Base-by-base conservation (phyloP, 164 flowering plant species). In the Berberis thunbergii region DNA sequence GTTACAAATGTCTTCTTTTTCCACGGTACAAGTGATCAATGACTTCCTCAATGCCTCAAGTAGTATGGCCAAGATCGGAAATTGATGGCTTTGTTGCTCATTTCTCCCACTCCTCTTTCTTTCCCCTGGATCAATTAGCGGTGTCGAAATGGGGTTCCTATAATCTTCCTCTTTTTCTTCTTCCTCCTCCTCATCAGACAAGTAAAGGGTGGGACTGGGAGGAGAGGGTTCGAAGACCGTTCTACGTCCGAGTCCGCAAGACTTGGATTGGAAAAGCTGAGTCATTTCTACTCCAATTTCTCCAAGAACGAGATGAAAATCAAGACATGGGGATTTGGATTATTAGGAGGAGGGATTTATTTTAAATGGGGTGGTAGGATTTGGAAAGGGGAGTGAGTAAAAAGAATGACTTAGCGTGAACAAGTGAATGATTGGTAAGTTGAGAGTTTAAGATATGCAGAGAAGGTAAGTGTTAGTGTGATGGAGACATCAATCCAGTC, bases 31-130 rank as follows among this genome's bases (percentile, higher is more conserved):
- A 1, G 91, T 86, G 40, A 86, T 77, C 75, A 91, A 64, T 11
- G 98, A 93, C 78, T 84, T 89, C 76, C 91, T 70, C 74, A 93
- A 62, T 41, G 83, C 94, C 46, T 87, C 75, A 54, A 77, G 75
- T 63, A 89, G 54, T 12, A 89, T 61, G 6, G 77, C 85, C 71
- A 89, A 50, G 5, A 91, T 62, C 7, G 87, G 74, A 57, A 69
- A 73, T 67, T 84, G 87, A 38, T 73, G 68, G 2, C 7, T 2
- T 55, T 68, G 61, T 1, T 40, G 13, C 43, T 49, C 5, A 57
- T 57, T 4, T 60, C 69, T 8, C 39, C 56, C 64, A 3, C 66
- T 38, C 61, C 67, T 61, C 45, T 45, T 62, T 66, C 61, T 64
- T 12, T 61, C 48, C 2, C 45, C 72, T 2, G 77, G 65, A 54